Evolutionary conservation across 2,329 filamentous ascomycete species (phyloP), one percentile per base, ranked within the genome.

Genomic region (Fusarium miscanthi): DNA sequence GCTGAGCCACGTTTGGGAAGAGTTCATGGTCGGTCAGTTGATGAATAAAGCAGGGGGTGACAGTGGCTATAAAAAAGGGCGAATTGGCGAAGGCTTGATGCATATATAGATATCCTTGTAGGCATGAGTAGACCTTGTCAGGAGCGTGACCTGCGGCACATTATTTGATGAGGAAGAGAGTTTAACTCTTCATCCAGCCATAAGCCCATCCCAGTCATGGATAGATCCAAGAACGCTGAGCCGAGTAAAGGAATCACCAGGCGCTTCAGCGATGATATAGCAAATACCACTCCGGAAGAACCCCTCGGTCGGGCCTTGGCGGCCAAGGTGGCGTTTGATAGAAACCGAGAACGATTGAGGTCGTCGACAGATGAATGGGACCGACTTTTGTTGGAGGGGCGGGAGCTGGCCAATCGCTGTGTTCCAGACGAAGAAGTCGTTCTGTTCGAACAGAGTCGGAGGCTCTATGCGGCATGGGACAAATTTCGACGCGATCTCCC

Each of bases 321-420:
- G 1, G 19, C 43, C 3, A 46, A 46, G 6, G 43, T 30, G 8
- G 43, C 25, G 13, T 46, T 46, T 3, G 43, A 46, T 25, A 46
- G 43, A 30, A 30, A 46, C 21, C 25, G 2, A 46, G 43, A 46
- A 46, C 19, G 43, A 16, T 3, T 3, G 43, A 16, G 5, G 2
- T 5, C 25, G 8, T 21, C 9, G 19, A 2, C 19, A 16, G 25
- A 30, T 11, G 43, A 46, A n/a, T 30, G 43, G 43, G 43, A 5
- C 1, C 43, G 17, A 1, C 5, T 46, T 46, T 5, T 46, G 8
- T 21, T 30, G 5, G 25, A 46, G 19, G 25, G 25, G 3, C 0
- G 8, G 4, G 8, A 21, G 16, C 19, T 46, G 8, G 43, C 43
- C 0, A 46, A 16, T n/a, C 8, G 0, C 0, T 46, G 25, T 21